These are phyloP conservation scores for Spathaspora girioi DNA, from an alignment of 805 yeast genomes.

Conservation along the genomic window DNA sequence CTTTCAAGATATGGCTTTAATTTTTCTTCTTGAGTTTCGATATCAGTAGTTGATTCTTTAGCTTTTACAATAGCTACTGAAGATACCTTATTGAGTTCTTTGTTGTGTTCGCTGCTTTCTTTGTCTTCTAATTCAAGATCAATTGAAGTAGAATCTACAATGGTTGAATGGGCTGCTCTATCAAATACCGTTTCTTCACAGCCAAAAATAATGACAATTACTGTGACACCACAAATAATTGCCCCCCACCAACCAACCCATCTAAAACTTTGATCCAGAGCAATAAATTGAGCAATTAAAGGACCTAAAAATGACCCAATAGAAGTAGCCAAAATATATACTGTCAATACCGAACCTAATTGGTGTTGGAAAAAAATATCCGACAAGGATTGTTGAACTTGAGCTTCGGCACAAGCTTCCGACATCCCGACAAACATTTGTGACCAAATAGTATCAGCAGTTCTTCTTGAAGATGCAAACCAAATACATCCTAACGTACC, in stretches of 20 bases:
- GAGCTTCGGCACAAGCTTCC: slow-evolving; percentile 75
- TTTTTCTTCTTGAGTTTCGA: slow-evolving; percentile 7
- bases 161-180: slow-evolving; percentile 26
- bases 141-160: slow-evolving; percentile 1
- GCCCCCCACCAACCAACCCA: slow-evolving; percentile 82
- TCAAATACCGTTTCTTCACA: slow-evolving; percentile 74
- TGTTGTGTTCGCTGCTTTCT: slow-evolving; percentile 7
- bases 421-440: slow-evolving; percentile 78
- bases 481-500: slow-evolving; percentile 68
- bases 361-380: slow-evolving; percentile 80
- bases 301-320: slow-evolving; percentile 81
- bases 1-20: slow-evolving; percentile 42
- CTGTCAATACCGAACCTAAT: slow-evolving; percentile 66
- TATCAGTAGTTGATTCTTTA: not conserved
- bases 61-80: not conserved
- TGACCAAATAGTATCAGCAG: slow-evolving; percentile 69
- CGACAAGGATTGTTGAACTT: slow-evolving; percentile 61
- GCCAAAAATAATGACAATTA: slow-evolving; percentile 51
- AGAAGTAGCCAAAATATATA: slow-evolving; percentile 71
- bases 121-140: not conserved
- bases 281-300: slow-evolving; percentile 70
- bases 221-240: slow-evolving; percentile 35
- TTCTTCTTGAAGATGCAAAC: slow-evolving; percentile 56
- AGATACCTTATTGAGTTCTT: not conserved
- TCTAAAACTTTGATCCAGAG: slow-evolving; percentile 57